phyloP scores from a whole-genome alignment of 352 stramenopile genomes.

The Globisporangium parvum region DNA sequence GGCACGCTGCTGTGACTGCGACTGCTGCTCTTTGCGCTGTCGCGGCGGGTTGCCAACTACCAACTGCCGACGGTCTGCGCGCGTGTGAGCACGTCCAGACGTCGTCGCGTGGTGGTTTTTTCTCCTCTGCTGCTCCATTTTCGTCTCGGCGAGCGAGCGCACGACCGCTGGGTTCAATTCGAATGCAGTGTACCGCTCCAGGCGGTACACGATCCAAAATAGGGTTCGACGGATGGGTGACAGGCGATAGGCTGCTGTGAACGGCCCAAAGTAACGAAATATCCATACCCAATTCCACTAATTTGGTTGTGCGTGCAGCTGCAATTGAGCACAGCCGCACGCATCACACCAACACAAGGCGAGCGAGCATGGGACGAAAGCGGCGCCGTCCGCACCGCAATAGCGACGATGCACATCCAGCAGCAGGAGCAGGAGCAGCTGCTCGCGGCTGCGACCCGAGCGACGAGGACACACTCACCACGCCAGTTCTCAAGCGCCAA shows the following conservation, averaged over 20 bases:
- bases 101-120: not conserved
- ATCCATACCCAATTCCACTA: too few species aligned
- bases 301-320: too few species aligned
- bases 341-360: not conserved
- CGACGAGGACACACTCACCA: too few species aligned
- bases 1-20: not conserved
- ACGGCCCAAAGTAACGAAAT: too few species aligned
- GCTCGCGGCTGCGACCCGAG: too few species aligned
- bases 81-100: not conserved
- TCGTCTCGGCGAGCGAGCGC: not conserved
- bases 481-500: conserved; percentile 2
- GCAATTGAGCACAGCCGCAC: too few species aligned
- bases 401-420: not conserved
- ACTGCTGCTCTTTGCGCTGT: not conserved
- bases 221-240: too few species aligned
- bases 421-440: not conserved
- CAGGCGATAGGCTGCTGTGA: too few species aligned
- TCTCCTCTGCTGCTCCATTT: not conserved
- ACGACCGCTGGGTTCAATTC: not conserved
- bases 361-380: conserved; percentile 1
- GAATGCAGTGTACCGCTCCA: not conserved
- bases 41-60: too few species aligned
- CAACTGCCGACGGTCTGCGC: not conserved
- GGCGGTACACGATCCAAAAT: too few species aligned
- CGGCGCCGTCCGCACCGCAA: not conserved